Evolutionary conservation across 345 rosid species (phyloP).

Genomic region (Melaleuca alternifolia): DNA sequence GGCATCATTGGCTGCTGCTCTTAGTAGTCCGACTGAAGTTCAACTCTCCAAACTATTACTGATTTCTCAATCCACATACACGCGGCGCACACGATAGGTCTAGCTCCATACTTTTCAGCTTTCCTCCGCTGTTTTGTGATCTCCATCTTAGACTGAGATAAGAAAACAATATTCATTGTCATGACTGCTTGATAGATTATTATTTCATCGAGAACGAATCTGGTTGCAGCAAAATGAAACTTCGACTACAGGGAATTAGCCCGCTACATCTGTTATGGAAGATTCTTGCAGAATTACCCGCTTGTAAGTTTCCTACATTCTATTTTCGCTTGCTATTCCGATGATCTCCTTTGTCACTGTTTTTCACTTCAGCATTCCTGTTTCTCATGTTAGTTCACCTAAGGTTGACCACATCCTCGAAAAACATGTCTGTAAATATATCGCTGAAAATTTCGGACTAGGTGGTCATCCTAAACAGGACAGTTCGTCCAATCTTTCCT

Average conservation of each 20-base stretch:
- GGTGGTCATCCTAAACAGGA: neutral
- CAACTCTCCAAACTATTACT: neutral
- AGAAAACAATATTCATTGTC: neutral
- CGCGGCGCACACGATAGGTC: neutral
- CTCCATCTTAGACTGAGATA: neutral
- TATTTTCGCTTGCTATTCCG: neutral
- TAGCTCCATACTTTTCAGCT: neutral
- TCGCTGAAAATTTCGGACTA: neutral
- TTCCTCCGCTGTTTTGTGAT: neutral
- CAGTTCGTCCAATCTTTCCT: neutral
- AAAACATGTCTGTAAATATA: neutral
- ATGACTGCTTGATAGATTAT: neutral
- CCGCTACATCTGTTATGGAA: neutral
- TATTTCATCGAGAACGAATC: neutral
- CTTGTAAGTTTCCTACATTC: neutral
- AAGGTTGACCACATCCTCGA: neutral
- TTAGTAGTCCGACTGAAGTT: neutral
- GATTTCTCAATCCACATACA: neutral
- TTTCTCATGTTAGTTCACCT: neutral
- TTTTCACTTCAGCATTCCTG: neutral
- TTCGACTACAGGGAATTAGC: neutral
- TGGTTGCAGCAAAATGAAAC: neutral
- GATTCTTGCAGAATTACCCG: neutral
- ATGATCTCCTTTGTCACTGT: neutral
- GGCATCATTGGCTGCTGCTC: neutral